Base-by-base conservation (phyloP, 331 rosid genomes). In the Malus hybrid region DNA sequence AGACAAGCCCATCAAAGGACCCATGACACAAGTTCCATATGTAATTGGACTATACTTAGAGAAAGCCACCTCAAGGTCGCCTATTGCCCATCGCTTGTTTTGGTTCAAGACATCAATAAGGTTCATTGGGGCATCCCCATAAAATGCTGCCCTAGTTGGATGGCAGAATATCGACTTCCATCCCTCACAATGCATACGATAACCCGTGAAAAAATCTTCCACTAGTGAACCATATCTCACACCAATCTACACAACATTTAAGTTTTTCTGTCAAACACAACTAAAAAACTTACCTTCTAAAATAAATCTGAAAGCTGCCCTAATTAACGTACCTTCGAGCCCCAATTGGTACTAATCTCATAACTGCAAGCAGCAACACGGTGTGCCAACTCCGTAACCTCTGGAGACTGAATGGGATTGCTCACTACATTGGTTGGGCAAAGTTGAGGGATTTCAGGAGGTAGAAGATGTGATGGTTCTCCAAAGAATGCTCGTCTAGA, bases 301-400 rank as follows among this genome's bases (percentile, higher is more conserved):
- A 42, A 42, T 42, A 42, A 42, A 42, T 42, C 14, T 14, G 66
- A 4, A 36, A 24, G 61, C 4, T 26, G 22, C 11, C 24, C 12
- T 13, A 61, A 32, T 13, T 24, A 5, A 28, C 67, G 46, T 66
- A 86, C 90, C 84, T 87, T 63, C 7, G 26, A 63, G 42, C 90
- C 90, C 90, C 90, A 87, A 30, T 71, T 64, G 44, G 86, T 71
- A 10, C 55, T 65, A 14, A 64, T 63, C 71, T 87, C 90, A 5
- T 81, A 84, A 30, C 71, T 74, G 76, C 84, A 84, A 13, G 53
- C 62, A 0, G 85, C 83, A 50, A 87, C 86, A 4, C 19, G 11
- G 33, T 75, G 34, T 3, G 86, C 86, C 72, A 79, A 66, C 3
- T 62, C 73, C 50, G 68, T 12, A 34, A 79, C 53, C 1, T 80